phyloP scores from a whole-genome alignment of 176 grass and related monocot genomes.

The Cenchrus fungigraminus region DNA sequence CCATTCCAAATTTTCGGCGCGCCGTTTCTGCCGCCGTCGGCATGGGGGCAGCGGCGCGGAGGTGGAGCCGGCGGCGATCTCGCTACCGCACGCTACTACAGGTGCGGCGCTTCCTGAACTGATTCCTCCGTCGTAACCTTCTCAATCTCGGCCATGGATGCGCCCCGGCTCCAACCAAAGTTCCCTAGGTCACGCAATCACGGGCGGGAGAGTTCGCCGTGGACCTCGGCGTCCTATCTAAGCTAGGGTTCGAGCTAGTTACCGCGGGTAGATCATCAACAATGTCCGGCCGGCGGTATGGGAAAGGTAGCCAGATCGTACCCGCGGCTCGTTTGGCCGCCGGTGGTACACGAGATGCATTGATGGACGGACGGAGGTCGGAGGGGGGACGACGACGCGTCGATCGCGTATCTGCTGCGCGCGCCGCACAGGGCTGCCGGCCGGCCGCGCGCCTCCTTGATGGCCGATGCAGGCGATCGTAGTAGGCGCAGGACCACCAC shows the following conservation, averaged over 20 bases:
- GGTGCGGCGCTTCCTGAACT: neutral
- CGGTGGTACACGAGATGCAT: neutral
- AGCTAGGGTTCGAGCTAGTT: neutral
- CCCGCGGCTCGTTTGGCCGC: neutral
- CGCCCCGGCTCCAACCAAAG: neutral
- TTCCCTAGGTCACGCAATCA: neutral
- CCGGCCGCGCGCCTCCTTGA: constrained; percentile 9
- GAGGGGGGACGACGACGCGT: neutral
- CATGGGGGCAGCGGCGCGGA: neutral
- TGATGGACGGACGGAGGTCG: neutral
- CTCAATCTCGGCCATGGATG: neutral
- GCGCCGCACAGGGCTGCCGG: neutral
- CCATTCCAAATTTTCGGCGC: neutral
- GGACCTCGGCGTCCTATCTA: too few species aligned
- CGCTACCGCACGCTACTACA: neutral
- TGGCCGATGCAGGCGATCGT: constrained; percentile 35
- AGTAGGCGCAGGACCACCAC: constrained; percentile 32
- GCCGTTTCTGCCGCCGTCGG: neutral
- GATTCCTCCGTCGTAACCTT: neutral
- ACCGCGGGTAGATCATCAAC: neutral
- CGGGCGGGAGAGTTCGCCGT: too few species aligned
- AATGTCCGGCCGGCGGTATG: too few species aligned
- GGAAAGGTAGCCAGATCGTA: neutral
- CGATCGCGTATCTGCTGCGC: neutral
- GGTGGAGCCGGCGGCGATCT: neutral